Evolutionary conservation across 2,329 filamentous ascomycete genomes (phyloP), one percentile per base, ranked within the genome.

Genomic region (Fusarium brevicatenulatum): DNA sequence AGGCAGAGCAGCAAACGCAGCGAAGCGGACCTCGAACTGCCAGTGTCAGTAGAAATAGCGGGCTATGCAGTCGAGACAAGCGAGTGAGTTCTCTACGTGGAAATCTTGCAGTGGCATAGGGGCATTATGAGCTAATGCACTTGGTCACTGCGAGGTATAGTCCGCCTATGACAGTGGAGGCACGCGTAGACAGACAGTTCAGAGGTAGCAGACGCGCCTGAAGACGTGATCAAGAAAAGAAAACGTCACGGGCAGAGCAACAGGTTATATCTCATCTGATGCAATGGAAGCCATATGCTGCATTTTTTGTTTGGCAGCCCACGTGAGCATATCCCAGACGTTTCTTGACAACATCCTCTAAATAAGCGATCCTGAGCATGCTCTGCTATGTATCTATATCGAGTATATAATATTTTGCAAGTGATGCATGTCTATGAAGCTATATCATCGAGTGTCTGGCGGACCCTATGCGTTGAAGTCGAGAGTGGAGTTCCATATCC

Each of bases 221-320:
- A 28, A 52, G 32, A 32, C 39, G 62, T 47, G 62, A 47, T 63
- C 39, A 40, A 69, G 30, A 34, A 44, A 37, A 25, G 55, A 39
- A 37, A 47, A 43, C 40, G 66, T 69, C 58, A 59, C 52, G 46
- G 42, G 23, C 25, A 64, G 28, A 70, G 40, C 25, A 53, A 39
- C 40, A 58, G 39, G 34, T 44, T 32, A 37, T 55, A 64, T 57
- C 47, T 23, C 55, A 43, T 67, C 62, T 46, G 16, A 42, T 43
- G 39, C 53, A 66, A 52, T 32, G 21, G 23, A 57, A 65, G 18
- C 32, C 58, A 69, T 19, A 32, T 13, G 68, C 52, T 28, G 15
- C 15, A 10, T 39, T 47, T 28, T 30, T 53, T 65, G 58, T 70
- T 69, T 70, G 66, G 66, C 34, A 43, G 37, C 7, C 66, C 66